Percentiles rank a stretch among this genome's conserved stretches.
Conservation (phyloP, 1,139 yeast genomes). For the Diutina mesorugosa region DNA sequence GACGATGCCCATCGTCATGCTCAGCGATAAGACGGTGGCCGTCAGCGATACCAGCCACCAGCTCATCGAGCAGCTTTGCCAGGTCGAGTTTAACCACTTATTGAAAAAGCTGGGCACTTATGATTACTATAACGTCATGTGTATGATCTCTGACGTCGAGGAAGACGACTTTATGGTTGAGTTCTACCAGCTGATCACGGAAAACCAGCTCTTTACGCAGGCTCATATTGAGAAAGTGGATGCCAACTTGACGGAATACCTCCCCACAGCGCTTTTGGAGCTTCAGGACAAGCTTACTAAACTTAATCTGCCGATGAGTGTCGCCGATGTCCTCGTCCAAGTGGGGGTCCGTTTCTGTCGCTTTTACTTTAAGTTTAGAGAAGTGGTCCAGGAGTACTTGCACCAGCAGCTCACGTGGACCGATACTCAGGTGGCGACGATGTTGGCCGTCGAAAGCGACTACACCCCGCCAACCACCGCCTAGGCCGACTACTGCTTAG, state of each 20-base stretch:
- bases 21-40: conserved; percentile 26
- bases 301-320: conserved; percentile 50
- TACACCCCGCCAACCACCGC: background rate
- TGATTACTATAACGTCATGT: conserved; percentile 47
- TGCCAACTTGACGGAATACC: conserved; percentile 28
- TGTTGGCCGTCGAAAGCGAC: conserved; percentile 40
- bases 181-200: conserved; percentile 51
- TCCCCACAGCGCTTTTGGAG: conserved; percentile 55
- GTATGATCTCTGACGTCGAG: conserved; percentile 58
- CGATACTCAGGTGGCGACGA: conserved; percentile 46
- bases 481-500: too few species aligned
- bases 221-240: conserved; percentile 29
- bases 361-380: conserved; percentile 37
- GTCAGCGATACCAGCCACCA: conserved; percentile 22
- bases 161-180: conserved; percentile 37
- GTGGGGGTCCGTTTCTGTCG: conserved; percentile 37
- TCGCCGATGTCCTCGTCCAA: conserved; percentile 36
- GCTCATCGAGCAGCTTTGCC: conserved; percentile 22
- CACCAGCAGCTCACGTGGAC: conserved; percentile 31
- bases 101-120: conserved; percentile 37
- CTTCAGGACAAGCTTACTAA: conserved; percentile 43
- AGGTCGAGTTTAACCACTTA: conserved; percentile 28
- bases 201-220: conserved; percentile 45
- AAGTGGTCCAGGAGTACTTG: conserved; percentile 28
- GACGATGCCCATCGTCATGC: conserved; percentile 31